A percentile compares a stretch with the other conserved stretches of the same genome.
Evolutionary conservation across 2,329 filamentous ascomycete species (phyloP).

Genomic region (Aurifilum marmelostoma): DNA sequence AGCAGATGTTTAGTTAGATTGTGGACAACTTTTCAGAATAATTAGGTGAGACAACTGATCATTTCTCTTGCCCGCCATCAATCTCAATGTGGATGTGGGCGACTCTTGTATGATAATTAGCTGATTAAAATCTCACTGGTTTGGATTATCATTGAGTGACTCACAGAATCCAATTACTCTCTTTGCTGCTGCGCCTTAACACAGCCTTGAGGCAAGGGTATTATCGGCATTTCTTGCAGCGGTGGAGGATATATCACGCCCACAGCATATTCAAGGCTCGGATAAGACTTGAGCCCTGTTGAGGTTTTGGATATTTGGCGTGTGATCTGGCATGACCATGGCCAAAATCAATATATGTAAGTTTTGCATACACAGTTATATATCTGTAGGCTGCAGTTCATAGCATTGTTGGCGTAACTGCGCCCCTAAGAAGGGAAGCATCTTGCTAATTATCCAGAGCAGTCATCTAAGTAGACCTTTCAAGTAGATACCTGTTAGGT

Average conservation of each 20-base stretch:
- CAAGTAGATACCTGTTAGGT: background rate
- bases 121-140: constrained; percentile 3
- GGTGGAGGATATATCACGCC: background rate
- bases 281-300: background rate
- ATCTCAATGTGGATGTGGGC: background rate
- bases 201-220: background rate
- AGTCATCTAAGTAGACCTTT: too few relatives aligned
- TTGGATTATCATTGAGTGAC: background rate
- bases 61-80: background rate
- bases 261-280: background rate
- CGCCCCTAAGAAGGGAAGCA: too few relatives aligned
- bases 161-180: background rate
- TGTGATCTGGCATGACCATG: background rate
- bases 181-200: background rate
- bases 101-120: background rate
- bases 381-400: too few relatives aligned
- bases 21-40: too few relatives aligned
- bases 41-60: too few relatives aligned
- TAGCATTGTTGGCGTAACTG: too few relatives aligned
- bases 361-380: too few relatives aligned
- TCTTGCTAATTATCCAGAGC: too few relatives aligned
- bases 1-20: background rate
- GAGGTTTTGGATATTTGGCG: background rate
- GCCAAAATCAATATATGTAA: too few relatives aligned
- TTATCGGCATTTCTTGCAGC: background rate